These are phyloP conservation scores for Bertia moriformis DNA, from an alignment of 2,329 filamentous ascomycete species.

Conservation along the genomic window DNA sequence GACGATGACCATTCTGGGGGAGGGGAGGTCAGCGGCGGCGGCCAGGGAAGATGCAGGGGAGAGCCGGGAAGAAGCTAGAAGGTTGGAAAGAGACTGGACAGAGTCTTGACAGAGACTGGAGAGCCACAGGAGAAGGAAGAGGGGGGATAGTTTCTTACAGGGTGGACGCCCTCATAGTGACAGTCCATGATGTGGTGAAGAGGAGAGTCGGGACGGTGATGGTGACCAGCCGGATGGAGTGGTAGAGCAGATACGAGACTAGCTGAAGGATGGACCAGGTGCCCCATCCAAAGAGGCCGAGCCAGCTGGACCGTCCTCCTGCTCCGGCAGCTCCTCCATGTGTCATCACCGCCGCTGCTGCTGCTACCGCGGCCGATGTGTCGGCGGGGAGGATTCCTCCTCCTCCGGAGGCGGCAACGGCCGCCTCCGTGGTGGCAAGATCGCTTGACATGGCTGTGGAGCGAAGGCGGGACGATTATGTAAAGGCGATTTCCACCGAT, in stretches of 20 bases:
- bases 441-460: too few species aligned
- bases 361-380: too few species aligned
- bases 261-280: too few species aligned
- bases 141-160: constrained; percentile 49
- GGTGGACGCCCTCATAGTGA: constrained; percentile 97
- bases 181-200: constrained; percentile 80
- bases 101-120: constrained; percentile 1
- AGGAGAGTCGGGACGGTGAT: constrained; percentile 81
- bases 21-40: constrained; percentile 1
- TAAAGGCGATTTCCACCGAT: too few species aligned
- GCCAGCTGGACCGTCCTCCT: constrained; percentile 34
- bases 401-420: too few species aligned
- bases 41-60: constrained; percentile 1
- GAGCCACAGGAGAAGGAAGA: constrained; percentile 3
- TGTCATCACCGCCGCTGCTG: too few species aligned
- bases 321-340: too few species aligned
- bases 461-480: too few species aligned
- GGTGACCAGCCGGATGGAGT: constrained; percentile 69
- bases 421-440: too few species aligned
- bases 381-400: too few species aligned
- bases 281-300: constrained; percentile 38
- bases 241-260: constrained; percentile 65
- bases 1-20: constrained; percentile 56
- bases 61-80: neutral
- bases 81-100: constrained; percentile 5